Base-by-base conservation (phyloP, 73 alveolate genomes). In the Tetrahymena thermophila region DNA sequence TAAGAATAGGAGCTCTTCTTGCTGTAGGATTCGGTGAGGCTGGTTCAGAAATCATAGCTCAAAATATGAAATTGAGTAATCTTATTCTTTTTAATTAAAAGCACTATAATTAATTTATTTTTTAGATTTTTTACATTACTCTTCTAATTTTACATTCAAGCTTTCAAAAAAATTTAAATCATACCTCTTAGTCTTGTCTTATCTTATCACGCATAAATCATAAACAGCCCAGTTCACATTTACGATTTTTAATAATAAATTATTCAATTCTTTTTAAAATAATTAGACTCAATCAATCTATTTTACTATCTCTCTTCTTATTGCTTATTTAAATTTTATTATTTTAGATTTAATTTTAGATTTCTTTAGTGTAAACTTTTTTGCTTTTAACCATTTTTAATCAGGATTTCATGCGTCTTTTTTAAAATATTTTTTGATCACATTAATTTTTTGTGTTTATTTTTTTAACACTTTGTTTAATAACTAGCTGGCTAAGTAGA, bases 11-110 rank as follows among this genome's bases (percentile, higher is more conserved):
- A 16, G 99, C 99, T 34, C 96, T 99, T 34, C 96, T 99, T 28
- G 99, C 99, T 3, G 96, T 99, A 85, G 99, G 99, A 25, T 98
- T 99, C 96, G 99, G 99, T 0, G 99, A 99, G 94, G 99, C 99
- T 28, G 99, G 99, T 0, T 97, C 99, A 21, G 99, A 98, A 96
- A 98, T 99, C 85, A 98, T 99, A 37, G 99, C 99, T 23, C 96
- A 97, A 56, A 99, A 98, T 96, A 99, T 99, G 98, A 97, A 97
- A 11, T 96, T 96, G 83, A 96, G 98, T 95, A 71, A 71, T 8
- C 89, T 71, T 7, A 71, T 31, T 28, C 8, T 56, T 7, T 34
- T 71, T n/a, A 71, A 28, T 71, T 71, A 71, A 71, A 23, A 56
- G 85, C 34, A 23, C 34, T 56, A 56, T 13, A 23, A 25, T 4